Evolutionary conservation across 306 rosid species (phyloP).

Genomic region (Vigna nakashimae): DNA sequence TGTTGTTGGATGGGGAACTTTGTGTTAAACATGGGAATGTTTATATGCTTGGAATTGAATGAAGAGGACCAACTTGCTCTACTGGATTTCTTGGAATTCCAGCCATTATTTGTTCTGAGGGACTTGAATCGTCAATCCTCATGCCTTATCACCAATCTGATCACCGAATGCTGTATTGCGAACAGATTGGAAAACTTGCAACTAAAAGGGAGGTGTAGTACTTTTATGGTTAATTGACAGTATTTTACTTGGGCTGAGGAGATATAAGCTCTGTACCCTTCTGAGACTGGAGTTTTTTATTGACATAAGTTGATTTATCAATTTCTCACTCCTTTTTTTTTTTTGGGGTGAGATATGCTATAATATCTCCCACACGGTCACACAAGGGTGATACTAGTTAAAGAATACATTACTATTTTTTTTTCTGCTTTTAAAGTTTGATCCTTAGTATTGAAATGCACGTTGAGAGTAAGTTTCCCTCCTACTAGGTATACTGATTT

Average conservation of each 20-base stretch:
- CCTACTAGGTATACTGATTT: conserved; percentile 26
- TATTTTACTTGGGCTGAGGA: neutral
- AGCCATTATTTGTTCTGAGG: neutral
- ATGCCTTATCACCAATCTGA: neutral
- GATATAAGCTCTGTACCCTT: neutral
- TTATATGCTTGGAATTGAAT: conserved; percentile 21
- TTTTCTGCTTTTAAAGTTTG: conserved; percentile 26
- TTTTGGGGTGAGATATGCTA: conserved; percentile 13
- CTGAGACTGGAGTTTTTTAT: conserved; percentile 13
- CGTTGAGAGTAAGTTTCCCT: neutral
- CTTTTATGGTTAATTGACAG: conserved; percentile 9
- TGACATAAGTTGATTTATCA: conserved; percentile 12
- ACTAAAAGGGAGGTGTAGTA: neutral
- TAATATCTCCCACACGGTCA: neutral
- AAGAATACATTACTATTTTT: neutral
- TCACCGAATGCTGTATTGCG: neutral
- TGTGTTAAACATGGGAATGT: conserved; percentile 12
- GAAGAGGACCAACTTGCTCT: conserved; percentile 21
- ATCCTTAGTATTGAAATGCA: conserved; percentile 21
- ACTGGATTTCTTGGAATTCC: conserved; percentile 28
- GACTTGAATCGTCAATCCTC: neutral
- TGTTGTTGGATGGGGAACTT: conserved; percentile 26
- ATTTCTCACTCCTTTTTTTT: neutral
- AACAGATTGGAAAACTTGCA: neutral
- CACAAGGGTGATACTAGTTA: conserved; percentile 35